Conservation (phyloP, 192 early-diverging fungal species). For the Coemansia sp. region DNA sequence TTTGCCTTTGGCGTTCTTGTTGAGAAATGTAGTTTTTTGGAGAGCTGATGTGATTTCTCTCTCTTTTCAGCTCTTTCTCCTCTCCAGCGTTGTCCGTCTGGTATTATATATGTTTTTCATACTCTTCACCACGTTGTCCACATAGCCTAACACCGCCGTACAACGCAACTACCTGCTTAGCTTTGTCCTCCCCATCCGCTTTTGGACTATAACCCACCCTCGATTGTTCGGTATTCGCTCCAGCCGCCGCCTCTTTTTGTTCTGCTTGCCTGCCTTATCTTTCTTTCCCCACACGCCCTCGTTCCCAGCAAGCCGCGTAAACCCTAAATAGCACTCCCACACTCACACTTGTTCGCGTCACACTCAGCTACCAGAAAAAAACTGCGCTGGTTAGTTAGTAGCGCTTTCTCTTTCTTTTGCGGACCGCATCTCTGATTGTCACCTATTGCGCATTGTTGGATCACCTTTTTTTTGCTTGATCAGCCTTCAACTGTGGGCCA, state of each 20-base stretch:
- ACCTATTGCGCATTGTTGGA: background rate
- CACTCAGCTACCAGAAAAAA: background rate
- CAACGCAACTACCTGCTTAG: background rate
- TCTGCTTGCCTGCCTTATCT: background rate
- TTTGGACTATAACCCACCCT: background rate
- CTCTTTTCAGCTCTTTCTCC: too few species aligned
- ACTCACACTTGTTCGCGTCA: background rate
- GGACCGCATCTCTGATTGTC: constrained; percentile 2
- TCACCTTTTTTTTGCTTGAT: constrained; percentile 4
- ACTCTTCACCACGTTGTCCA: too few species aligned
- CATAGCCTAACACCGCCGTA: background rate
- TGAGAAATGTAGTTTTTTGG: too few species aligned
- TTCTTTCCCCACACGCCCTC: background rate
- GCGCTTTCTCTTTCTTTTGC: background rate
- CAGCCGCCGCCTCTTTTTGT: background rate
- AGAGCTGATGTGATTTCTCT: too few species aligned
- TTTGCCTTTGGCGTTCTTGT: too few species aligned
- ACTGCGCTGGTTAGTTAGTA: background rate
- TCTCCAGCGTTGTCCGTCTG: too few species aligned
- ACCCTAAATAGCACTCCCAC: background rate
- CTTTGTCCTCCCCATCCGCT: too few species aligned
- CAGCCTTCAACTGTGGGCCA: background rate
- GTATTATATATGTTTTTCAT: too few species aligned
- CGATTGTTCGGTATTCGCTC: background rate
- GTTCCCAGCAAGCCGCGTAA: background rate